Conservation (phyloP, 345 rosid genomes). For the Arabis hirsuta region DNA sequence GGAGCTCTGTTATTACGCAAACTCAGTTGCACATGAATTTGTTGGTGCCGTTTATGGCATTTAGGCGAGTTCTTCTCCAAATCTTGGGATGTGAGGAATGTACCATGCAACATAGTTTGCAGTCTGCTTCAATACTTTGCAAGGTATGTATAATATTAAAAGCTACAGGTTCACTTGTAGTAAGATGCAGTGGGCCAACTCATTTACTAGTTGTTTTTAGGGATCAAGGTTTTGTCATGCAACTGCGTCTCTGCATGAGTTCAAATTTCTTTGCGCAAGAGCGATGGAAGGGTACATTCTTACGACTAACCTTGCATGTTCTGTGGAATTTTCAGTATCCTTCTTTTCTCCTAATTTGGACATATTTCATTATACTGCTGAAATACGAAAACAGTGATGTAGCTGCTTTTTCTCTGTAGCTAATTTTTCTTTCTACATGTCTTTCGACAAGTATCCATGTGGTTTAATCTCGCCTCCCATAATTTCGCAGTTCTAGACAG, state of each 20-base stretch:
- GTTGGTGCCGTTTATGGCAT: constrained; percentile 89
- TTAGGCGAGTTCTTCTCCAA: constrained; percentile 84
- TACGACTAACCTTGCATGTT: neutral
- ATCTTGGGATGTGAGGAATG: constrained; percentile 68
- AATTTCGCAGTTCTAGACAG: too few species aligned
- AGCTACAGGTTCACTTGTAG: constrained; percentile 24
- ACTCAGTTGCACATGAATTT: constrained; percentile 89
- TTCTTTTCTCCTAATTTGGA: constrained; percentile 13
- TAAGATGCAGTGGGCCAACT: constrained; percentile 21
- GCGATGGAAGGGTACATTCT: constrained; percentile 65
- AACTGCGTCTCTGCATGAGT: constrained; percentile 84
- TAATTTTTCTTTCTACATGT: too few species aligned
- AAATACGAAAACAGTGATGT: too few species aligned
- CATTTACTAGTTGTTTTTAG: constrained; percentile 49
- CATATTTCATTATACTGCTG: too few species aligned
- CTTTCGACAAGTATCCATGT: too few species aligned
- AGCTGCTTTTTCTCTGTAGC: too few species aligned
- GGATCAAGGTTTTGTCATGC: constrained; percentile 89
- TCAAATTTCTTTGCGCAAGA: constrained; percentile 64
- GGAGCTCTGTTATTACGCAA: constrained; percentile 71
- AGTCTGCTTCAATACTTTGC: constrained; percentile 85
- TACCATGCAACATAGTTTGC: constrained; percentile 76
- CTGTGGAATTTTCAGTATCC: neutral
- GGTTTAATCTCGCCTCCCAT: too few species aligned
- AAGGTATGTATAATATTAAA: constrained; percentile 58